These are phyloP conservation scores for Saraca asoca DNA, from an alignment of 331 rosid genomes.

Conservation along the genomic window DNA sequence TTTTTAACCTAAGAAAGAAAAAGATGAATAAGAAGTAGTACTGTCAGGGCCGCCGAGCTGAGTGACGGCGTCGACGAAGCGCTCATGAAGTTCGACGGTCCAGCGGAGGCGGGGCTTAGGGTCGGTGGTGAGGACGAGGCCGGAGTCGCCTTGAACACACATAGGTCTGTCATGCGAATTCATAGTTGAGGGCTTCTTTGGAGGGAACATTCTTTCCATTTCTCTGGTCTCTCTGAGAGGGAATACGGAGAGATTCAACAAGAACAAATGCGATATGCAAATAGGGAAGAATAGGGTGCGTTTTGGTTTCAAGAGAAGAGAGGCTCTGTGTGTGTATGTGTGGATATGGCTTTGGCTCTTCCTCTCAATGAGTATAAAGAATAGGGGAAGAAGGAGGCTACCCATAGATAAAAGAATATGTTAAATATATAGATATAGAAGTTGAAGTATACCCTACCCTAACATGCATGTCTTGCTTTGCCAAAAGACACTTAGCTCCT, in stretches of 20 bases:
- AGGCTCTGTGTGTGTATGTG: conserved; percentile 30
- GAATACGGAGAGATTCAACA: conserved; percentile 76
- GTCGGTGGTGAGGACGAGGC: conserved; percentile 98
- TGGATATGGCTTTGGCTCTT: conserved; percentile 49
- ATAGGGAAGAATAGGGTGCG: conserved; percentile 92
- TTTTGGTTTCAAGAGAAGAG: conserved; percentile 57
- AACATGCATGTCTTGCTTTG: conserved; percentile 57
- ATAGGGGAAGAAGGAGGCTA: conserved; percentile 41
- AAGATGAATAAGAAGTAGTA: conserved; percentile 28
- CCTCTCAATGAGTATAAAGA: conserved; percentile 31
- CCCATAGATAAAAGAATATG: conserved; percentile 45
- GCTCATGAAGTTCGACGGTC: conserved; percentile 99
- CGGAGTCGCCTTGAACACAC: conserved; percentile 98
- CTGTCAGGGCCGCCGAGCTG: conserved; percentile 99
- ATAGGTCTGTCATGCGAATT: conserved; percentile 95
- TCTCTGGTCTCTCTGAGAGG: conserved; percentile 39
- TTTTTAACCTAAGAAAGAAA: not conserved
- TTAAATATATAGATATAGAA: not conserved
- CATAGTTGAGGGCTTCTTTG: conserved; percentile 97
- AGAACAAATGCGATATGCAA: conserved; percentile 98
- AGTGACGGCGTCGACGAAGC: conserved; percentile 95
- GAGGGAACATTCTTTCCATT: conserved; percentile 88
- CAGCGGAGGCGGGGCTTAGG: conserved; percentile 98
- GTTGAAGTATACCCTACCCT: conserved; percentile 51
- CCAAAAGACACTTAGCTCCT: conserved; percentile 54